Evolutionary conservation across 768 basidiomycete genomes (phyloP), one percentile per base, ranked within the genome.

Genomic region (Lactifluus volemus): DNA sequence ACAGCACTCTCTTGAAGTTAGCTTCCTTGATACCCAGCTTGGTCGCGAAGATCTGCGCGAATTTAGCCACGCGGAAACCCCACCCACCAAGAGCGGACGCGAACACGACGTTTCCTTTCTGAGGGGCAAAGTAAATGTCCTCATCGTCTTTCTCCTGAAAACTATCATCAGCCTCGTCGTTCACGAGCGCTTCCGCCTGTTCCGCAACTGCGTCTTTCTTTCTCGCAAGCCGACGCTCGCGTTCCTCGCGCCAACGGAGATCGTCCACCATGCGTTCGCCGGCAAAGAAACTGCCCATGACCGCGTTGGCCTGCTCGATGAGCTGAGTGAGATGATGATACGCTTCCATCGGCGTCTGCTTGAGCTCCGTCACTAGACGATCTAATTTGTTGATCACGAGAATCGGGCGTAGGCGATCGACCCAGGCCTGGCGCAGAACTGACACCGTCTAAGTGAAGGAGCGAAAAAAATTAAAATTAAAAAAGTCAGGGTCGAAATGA

Each of bases 351-450:
- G 97, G 94, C 0, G 92, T 79, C 14, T 98, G 81, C 70, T 92
- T 90, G 54, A 99, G 84, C 70, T 98, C 97, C 21, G 89, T 93
- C 53, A 98, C 86, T 29, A 98, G 77, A 50, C 97, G 86, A 73
- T 98, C 97, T 64, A 97, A 77, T 72, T 98, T 98, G 77, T 98
- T 98, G 75, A 99, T 91, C 51, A 99, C 89, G 54, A 99, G 85
- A 54, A 99, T 83, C 14, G 97, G 97, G 5, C 82, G 83, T 44
- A 99, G 77, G 61, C 84, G 79, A 69, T 98, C 94, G 63, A 86
- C 76, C 91, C 95, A 94, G 49, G 95, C 93, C 77, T 98, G 95
- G 45, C 92, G 81, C 2, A 99, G 81, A 15, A 99, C 97, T 9
- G 96, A 84, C 64, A 98, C 90, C 0, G 97, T 98, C 93, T 98